Evolutionary conservation across 2,329 filamentous ascomycete genomes (phyloP), one percentile per base, ranked within the genome.

Genomic region (Sarocladium brachiariae): DNA sequence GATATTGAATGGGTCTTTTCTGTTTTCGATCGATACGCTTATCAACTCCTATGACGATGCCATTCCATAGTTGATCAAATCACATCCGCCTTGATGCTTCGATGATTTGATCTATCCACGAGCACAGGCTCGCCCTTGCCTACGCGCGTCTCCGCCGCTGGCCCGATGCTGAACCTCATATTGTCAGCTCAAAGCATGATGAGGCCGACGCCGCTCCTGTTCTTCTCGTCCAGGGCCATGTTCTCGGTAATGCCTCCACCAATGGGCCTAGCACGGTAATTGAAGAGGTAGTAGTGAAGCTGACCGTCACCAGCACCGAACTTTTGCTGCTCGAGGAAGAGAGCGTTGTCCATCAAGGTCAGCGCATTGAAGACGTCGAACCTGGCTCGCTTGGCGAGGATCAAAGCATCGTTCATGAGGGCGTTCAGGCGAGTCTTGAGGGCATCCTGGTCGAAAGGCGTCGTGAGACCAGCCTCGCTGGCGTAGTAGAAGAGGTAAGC

Each of bases 401-500:
- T 87, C 50, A 99, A 75, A 1, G 88, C 87, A 65, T 99, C 93
- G 59, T 86, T 82, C 53, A 95, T 79, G 55, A 99, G 75, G 39
- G 76, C 71, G 65, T 95, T 91, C 55, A 99, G 77, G 23, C 92
- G 83, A n/a, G 76, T 72, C 71, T 91, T 91, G 58, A 95, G 76
- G 25, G 81, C 80, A 14, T 67, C 51, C 58, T 72, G 76, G 59
- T 81, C 70, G 8, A 73, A 61, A 4, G 80, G 74, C 38, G 73
- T 68, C 2, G 70, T 63, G 56, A 96, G 86, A 10, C 84, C 92
- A 4, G 80, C 74, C 61, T 96, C 89, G 6, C 86, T 87, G 52
- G 88, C 93, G 65, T 99, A 99, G 76, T 99, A 99, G 74, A 92
- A 99, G 51, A 97, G 80, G 69, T 99, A 99, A 25, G 93, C 93